phyloP scores from a whole-genome alignment of 176 grass and related monocot species.

The Avena insularis region DNA sequence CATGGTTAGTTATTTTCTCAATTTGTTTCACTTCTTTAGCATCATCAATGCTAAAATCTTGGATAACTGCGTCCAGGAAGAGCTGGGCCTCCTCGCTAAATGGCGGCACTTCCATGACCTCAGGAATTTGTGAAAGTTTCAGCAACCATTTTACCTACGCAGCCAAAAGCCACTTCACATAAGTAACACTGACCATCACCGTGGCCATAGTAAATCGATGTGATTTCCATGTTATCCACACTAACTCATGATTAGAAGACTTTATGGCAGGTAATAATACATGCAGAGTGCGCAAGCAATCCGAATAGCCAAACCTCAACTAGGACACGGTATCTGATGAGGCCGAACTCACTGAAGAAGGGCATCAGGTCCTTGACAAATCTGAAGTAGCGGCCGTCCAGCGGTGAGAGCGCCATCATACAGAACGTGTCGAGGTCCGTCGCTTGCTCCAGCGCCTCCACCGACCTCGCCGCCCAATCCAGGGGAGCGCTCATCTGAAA shows the following conservation, averaged over 20 bases:
- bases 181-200: constrained; percentile 12
- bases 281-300: background rate
- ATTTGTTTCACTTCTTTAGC: constrained; percentile 86
- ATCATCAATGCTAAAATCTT: constrained; percentile 64
- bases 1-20: constrained; percentile 93
- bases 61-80: constrained; percentile 78
- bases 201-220: background rate
- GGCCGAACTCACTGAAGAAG: constrained; percentile 94
- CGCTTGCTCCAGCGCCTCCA: constrained; percentile 44
- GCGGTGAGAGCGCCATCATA: constrained; percentile 78
- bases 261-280: background rate
- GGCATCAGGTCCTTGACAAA: constrained; percentile 60
- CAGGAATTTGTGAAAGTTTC: constrained; percentile 86
- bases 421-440: constrained; percentile 49
- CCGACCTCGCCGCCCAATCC: constrained; percentile 41
- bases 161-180: constrained; percentile 16
- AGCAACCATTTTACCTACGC: constrained; percentile 85
- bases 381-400: constrained; percentile 78
- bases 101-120: constrained; percentile 77
- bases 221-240: background rate
- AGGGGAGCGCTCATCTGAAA: constrained; percentile 44
- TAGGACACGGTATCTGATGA: constrained; percentile 83
- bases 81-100: constrained; percentile 70
- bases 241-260: background rate
- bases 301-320: constrained; percentile 64